These are phyloP conservation scores for Arctium minus DNA, from an alignment of 129 eudicot genomes.

Conservation along the genomic window DNA sequence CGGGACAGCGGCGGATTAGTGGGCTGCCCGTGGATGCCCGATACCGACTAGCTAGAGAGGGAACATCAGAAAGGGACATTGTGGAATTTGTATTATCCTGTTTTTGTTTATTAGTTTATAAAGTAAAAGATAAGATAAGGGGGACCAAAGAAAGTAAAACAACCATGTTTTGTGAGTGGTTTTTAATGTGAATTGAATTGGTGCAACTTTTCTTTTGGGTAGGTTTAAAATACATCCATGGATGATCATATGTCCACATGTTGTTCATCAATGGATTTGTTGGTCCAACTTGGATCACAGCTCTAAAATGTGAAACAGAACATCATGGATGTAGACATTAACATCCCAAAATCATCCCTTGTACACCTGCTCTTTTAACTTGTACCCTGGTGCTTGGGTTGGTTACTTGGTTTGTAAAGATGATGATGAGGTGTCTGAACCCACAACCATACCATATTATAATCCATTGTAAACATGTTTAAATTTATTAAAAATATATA, in stretches of 20 bases:
- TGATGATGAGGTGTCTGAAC: not conserved
- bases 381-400: not conserved
- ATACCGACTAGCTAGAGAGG: not conserved
- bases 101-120: conserved; percentile 2
- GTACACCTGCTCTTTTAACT: not conserved
- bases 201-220: conserved; percentile 17
- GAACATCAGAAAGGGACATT: conserved; percentile 6
- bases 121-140: conserved; percentile 26
- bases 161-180: conserved; percentile 19
- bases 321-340: not conserved
- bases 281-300: conserved; percentile 11
- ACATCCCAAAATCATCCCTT: not conserved
- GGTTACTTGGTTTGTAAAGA: not conserved
- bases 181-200: not conserved
- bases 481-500: too few species aligned
- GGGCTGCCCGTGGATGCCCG: too few species aligned
- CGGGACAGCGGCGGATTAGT: too few species aligned
- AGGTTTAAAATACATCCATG: conserved; percentile 21
- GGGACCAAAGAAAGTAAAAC: conserved; percentile 4
- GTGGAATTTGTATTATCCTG: conserved; percentile 5
- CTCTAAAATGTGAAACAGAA: not conserved
- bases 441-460: not conserved
- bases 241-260: conserved; percentile 25
- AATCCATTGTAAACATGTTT: not conserved
- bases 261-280: conserved; percentile 5